Conservation (phyloP, 2,329 filamentous ascomycete species). For the Neofusicoccum parvum region DNA sequence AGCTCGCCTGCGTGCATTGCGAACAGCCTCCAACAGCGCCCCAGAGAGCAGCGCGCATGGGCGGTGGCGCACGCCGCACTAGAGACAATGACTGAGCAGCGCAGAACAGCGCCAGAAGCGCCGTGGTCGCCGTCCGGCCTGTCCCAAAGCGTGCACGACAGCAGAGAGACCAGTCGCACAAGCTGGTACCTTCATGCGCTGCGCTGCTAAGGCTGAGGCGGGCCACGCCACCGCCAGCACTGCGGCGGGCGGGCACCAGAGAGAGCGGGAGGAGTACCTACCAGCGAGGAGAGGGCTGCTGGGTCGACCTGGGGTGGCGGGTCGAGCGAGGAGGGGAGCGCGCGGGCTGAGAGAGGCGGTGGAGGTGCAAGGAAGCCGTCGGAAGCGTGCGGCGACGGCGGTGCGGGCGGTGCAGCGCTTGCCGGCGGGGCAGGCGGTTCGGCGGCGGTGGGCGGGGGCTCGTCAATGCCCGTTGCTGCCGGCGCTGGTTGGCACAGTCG, state of each 20-base stretch:
- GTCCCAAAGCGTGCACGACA: conserved; percentile 23
- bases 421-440: neutral
- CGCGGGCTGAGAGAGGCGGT: conserved; percentile 32
- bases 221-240: neutral
- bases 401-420: conserved; percentile 5
- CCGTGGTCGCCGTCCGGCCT: conserved; percentile 26
- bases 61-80: conserved; percentile 38
- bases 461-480: conserved; percentile 10
- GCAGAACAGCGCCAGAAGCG: conserved; percentile 10
- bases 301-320: neutral
- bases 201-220: conserved; percentile 19
- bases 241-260: conserved; percentile 15
- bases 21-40: conserved; percentile 9
- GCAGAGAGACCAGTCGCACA: conserved; percentile 16
- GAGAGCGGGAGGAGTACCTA: conserved; percentile 19
- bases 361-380: conserved; percentile 24
- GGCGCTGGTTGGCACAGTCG: neutral
- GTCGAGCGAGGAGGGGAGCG: conserved; percentile 25
- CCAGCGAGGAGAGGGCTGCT: neutral
- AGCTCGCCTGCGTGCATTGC: conserved; percentile 12
- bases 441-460: neutral
- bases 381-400: conserved; percentile 11
- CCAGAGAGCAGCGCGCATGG: conserved; percentile 5
- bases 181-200: conserved; percentile 17
- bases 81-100: conserved; percentile 23